Base-by-base conservation (phyloP, 768 basidiomycete species). In the Pluteus cervinus region DNA sequence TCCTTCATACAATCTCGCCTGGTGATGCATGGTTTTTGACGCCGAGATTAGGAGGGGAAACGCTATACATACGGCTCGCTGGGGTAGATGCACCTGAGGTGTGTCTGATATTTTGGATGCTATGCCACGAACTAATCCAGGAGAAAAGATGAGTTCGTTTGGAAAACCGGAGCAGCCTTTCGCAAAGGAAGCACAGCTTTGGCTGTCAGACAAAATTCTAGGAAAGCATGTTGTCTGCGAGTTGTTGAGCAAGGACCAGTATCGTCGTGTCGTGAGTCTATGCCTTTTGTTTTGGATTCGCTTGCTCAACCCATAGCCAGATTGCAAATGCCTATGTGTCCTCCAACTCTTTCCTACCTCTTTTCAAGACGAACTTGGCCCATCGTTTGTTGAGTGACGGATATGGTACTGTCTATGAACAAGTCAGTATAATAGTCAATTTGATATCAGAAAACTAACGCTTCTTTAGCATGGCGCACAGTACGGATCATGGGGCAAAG, bases 11-110 rank as follows among this genome's bases (percentile, higher is more conserved):
- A n/a, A n/a, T n/a, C n/a, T n/a, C n/a, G n/a, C n/a, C n/a, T n/a
- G n/a, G n/a, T n/a, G n/a, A n/a, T n/a, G n/a, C n/a, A n/a, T n/a
- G n/a, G n/a, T n/a, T n/a, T n/a, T n/a, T n/a, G n/a, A n/a, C n/a
- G n/a, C n/a, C n/a, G n/a, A n/a, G n/a, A n/a, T n/a, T n/a, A n/a
- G n/a, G n/a, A n/a, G n/a, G n/a, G n/a, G n/a, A 89, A 48, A 96
- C 93, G 2, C 66, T 97, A 12, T 83, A 87, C 50, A 78, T 98
- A 20, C 79, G 93, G 10, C 76, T 98, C 20, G 87, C 87, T 10
- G 93, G 89, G 0, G 79, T 91, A 4, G 93, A 98, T 54, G 93
- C 93, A 1, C 93, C 93, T 0, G 93, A 98, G 69, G 89, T 86
- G 47, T 21, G 54, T 37, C 32, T 33, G 14, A 24, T 34, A 4